A percentile compares a stretch with the other conserved stretches of the same genome.
phyloP scores from a whole-genome alignment of 2,329 filamentous ascomycete species.

The Sordariomycetes sp. region DNA sequence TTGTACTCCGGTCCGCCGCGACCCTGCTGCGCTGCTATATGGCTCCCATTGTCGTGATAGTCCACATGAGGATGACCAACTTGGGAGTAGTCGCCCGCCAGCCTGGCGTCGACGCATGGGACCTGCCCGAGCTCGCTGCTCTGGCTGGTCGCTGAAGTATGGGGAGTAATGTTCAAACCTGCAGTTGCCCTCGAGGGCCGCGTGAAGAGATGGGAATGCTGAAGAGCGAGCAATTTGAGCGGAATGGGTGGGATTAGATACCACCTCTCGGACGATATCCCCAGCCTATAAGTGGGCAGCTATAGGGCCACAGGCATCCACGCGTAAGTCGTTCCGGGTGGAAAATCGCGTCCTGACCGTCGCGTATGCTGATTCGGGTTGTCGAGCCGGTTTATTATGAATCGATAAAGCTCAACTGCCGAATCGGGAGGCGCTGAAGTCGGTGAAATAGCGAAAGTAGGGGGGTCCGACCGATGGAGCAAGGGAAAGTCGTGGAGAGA shows the following conservation, averaged over 20 bases:
- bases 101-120: constrained; percentile 63
- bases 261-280: neutral
- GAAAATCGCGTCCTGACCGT: no score
- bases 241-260: neutral
- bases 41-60: constrained; percentile 59
- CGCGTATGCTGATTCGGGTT: no score
- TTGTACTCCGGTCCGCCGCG: constrained; percentile 57
- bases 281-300: constrained; percentile 3
- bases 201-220: neutral
- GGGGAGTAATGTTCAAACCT: constrained; percentile 49
- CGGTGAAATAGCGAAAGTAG: no score
- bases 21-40: constrained; percentile 54
- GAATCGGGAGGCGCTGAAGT: no score
- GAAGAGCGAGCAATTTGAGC: neutral
- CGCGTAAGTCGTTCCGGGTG: neutral
- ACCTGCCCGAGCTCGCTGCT: constrained; percentile 69
- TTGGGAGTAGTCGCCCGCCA: constrained; percentile 63
- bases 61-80: constrained; percentile 67
- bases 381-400: no score
- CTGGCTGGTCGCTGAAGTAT: constrained; percentile 61
- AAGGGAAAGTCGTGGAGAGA: no score
- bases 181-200: constrained; percentile 35
- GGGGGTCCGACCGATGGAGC: no score
- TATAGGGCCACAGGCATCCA: neutral
- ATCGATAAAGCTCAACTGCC: no score